Evolutionary conservation across 208 protist species (phyloP).

Genomic region (Acanthamoeba polyphaga): DNA sequence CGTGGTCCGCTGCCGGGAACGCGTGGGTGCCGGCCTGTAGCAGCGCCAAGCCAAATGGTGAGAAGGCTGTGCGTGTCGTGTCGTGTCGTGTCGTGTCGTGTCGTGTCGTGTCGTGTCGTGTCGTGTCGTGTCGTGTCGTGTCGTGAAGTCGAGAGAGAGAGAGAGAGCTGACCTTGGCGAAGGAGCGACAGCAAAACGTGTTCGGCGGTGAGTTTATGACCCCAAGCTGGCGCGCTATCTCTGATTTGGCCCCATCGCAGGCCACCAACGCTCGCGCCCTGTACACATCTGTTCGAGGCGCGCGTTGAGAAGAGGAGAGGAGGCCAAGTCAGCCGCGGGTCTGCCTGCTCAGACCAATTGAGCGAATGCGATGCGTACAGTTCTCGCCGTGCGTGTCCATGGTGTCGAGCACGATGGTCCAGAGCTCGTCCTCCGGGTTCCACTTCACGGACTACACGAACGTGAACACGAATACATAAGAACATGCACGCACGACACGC

Average conservation of each 20-base stretch:
- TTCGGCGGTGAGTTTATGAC: conserved; percentile 64
- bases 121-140: no score
- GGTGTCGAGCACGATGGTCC: conserved; percentile 25
- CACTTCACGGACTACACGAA: conserved; percentile 20
- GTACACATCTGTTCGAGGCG: conserved; percentile 10
- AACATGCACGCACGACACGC: background rate
- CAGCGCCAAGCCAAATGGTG: background rate
- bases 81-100: no score
- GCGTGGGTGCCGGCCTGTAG: conserved; percentile 70
- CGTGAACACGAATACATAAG: background rate
- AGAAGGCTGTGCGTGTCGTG: background rate
- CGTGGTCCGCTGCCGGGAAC: conserved; percentile 66
- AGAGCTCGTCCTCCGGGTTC: conserved; percentile 26
- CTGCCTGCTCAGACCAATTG: no score
- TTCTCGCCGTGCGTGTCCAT: conserved; percentile 5
- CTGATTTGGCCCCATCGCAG: conserved; percentile 47
- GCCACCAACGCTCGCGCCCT: conserved; percentile 67
- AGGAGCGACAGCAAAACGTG: conserved; percentile 73
- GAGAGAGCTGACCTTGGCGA: conserved; percentile 44
- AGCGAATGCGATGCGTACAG: background rate
- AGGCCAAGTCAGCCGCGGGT: no score
- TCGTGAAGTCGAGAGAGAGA: background rate
- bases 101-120: no score
- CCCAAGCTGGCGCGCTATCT: conserved; percentile 65
- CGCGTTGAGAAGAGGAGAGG: no score